These are phyloP conservation scores for Aspergillus bertholletiae DNA, from an alignment of 495 filamentous ascomycete genomes.

Conservation along the genomic window DNA sequence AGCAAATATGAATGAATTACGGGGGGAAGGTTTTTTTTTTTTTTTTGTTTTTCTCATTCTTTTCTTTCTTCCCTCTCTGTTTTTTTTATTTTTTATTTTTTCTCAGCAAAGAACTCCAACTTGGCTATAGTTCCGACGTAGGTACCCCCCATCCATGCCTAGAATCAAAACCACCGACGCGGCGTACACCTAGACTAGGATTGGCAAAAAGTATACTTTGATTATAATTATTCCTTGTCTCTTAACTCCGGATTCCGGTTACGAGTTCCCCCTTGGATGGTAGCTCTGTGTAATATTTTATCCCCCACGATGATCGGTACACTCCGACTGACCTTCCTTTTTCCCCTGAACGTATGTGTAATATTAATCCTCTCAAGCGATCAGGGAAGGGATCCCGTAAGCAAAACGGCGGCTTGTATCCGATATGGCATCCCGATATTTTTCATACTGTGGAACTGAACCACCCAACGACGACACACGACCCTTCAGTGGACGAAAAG, in stretches of 20 bases:
- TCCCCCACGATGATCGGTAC: too few relatives aligned
- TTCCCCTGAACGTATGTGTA: neutral
- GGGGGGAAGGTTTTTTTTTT: too few relatives aligned
- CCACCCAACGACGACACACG: slow-evolving; percentile 6
- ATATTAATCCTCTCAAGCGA: neutral
- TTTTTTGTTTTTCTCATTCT: neutral
- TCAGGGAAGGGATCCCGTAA: too few relatives aligned
- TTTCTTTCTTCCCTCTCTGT: neutral
- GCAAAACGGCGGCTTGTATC: too few relatives aligned
- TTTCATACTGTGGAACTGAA: slow-evolving; percentile 8
- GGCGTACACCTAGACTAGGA: too few relatives aligned
- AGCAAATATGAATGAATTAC: too few relatives aligned
- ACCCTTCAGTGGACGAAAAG: slow-evolving; percentile 6
- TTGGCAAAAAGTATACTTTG: too few relatives aligned
- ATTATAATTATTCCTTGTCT: neutral
- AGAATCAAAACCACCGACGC: neutral
- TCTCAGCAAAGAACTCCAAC: too few relatives aligned
- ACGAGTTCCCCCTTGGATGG: neutral
- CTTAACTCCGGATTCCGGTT: neutral
- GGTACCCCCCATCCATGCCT: neutral
- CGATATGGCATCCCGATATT: slow-evolving; percentile 11
- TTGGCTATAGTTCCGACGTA: slow-evolving; percentile 2
- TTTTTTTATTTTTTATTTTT: neutral
- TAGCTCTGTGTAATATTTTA: neutral
- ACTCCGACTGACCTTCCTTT: neutral